Evolutionary conservation across 495 filamentous ascomycete species (phyloP).

Genomic region (Aspergillus kassunensis): DNA sequence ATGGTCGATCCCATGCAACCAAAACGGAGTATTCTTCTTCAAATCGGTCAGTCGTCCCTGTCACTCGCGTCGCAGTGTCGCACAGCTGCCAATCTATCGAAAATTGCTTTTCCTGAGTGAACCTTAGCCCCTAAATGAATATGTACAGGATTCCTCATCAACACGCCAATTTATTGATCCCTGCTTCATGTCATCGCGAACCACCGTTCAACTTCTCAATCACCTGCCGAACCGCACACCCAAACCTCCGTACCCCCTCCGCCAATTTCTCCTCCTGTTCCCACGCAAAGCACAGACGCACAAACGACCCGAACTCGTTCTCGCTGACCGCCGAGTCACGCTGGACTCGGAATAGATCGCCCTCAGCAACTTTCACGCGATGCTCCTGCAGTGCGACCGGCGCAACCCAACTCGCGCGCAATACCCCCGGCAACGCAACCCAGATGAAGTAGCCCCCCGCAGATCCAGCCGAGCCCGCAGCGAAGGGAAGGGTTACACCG

Average conservation of each 20-base stretch:
- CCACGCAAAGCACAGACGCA: conserved; percentile 75
- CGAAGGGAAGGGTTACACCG: conserved; percentile 48
- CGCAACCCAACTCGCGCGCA: conserved; percentile 53
- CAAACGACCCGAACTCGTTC: conserved; percentile 45
- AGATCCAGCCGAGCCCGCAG: conserved; percentile 22
- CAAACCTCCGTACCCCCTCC: conserved; percentile 53
- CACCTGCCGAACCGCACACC: conserved; percentile 8
- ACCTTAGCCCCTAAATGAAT: not conserved
- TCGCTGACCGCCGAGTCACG: conserved; percentile 42
- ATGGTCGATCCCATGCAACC: too few relatives aligned
- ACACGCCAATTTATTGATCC: too few relatives aligned
- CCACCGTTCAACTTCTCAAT: not conserved
- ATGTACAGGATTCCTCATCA: too few relatives aligned
- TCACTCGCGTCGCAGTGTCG: conserved; percentile 8
- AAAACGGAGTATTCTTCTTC: too few relatives aligned
- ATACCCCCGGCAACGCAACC: conserved; percentile 55
- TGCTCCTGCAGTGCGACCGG: conserved; percentile 32
- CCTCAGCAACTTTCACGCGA: conserved; percentile 60
- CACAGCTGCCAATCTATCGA: not conserved
- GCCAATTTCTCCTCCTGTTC: conserved; percentile 62
- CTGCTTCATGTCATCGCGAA: not conserved
- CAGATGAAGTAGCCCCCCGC: conserved; percentile 81
- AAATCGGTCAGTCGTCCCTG: conserved; percentile 5
- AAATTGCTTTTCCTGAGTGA: not conserved
- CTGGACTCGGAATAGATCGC: conserved; percentile 62